phyloP scores from a whole-genome alignment of 306 rosid species.

The Gleditsia sinensis region DNA sequence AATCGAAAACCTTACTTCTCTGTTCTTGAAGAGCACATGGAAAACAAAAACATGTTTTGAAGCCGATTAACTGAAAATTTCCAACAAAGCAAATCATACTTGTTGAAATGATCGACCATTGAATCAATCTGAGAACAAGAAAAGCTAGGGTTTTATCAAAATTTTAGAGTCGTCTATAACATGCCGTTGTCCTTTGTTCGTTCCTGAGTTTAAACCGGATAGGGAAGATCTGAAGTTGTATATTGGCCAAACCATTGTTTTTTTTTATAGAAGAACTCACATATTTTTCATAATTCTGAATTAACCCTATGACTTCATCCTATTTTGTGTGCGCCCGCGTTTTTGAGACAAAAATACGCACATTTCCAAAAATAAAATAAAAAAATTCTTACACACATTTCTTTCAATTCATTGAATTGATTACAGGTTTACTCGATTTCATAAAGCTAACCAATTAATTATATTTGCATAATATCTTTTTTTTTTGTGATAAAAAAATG shows the following conservation, averaged over 20 bases:
- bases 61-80: not conserved
- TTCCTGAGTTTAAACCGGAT: not conserved
- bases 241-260: no score
- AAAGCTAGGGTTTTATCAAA: not conserved
- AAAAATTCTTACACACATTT: no score
- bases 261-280: not conserved
- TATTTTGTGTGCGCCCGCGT: no score
- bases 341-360: no score
- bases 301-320: not conserved
- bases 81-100: conserved; percentile 42
- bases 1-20: not conserved
- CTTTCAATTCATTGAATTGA: no score
- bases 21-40: not conserved
- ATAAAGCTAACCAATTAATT: no score
- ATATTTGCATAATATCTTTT: no score
- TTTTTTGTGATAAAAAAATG: no score
- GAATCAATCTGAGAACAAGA: not conserved
- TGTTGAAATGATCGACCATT: conserved; percentile 70
- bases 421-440: no score
- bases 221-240: not conserved
- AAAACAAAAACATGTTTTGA: not conserved
- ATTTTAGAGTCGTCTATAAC: not conserved
- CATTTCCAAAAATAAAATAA: no score
- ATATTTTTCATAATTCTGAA: not conserved
- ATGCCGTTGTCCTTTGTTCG: not conserved